These are phyloP conservation scores for Phytophthora hibernalis DNA, from an alignment of 352 stramenopile species.

Conservation along the genomic window DNA sequence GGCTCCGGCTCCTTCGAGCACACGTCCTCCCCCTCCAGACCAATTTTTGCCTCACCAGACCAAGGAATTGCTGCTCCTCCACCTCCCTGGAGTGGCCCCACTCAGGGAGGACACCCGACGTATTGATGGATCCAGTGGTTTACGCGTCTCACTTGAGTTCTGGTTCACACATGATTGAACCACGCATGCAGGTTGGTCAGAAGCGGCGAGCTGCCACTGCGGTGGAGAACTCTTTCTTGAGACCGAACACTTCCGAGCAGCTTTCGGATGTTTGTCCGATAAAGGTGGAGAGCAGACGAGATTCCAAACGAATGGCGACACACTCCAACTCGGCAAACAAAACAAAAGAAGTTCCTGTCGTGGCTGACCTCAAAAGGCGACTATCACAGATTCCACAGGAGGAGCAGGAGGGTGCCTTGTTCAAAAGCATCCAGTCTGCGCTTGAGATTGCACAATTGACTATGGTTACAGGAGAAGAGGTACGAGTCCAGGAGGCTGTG, in stretches of 20 bases:
- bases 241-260: neutral
- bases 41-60: neutral
- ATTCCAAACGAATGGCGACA: neutral
- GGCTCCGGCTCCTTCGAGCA: neutral
- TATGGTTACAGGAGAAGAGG: slow-evolving; percentile 14
- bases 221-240: slow-evolving; percentile 16
- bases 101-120: neutral
- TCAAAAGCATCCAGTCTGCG: slow-evolving; percentile 8
- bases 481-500: slow-evolving; percentile 10
- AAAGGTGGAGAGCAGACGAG: neutral
- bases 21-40: neutral
- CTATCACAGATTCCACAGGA: slow-evolving; percentile 9
- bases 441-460: slow-evolving; percentile 12
- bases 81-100: neutral
- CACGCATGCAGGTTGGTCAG: slow-evolving; percentile 1
- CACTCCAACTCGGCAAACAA: slow-evolving; percentile 10
- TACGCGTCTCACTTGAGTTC: neutral
- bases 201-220: slow-evolving; percentile 6
- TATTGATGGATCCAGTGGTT: neutral
- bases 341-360: slow-evolving; percentile 11
- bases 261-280: neutral
- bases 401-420: slow-evolving; percentile 3
- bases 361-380: slow-evolving; percentile 16
- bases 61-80: neutral
- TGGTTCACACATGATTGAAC: neutral